Conservation (phyloP, 75 land plant genomes). For the Isoetes taiwanensis region DNA sequence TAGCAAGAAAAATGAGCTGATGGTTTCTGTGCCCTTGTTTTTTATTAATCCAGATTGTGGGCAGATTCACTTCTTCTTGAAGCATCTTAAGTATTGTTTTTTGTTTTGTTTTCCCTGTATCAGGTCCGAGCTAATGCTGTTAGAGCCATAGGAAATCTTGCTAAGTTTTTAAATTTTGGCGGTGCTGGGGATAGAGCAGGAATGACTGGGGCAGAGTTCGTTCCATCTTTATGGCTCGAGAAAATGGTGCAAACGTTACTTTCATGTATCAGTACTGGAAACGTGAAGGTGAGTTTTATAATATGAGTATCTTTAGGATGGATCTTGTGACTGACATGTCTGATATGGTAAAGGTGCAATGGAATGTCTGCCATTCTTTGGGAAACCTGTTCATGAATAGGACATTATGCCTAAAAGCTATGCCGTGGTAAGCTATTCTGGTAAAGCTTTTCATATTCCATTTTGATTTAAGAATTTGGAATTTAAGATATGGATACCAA, state of each 20-base stretch:
- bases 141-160: slow-evolving; percentile 87
- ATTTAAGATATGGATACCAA: background rate
- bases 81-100: no score
- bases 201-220: background rate
- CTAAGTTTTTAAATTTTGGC: slow-evolving; percentile 49
- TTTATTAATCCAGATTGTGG: no score
- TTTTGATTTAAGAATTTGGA: background rate
- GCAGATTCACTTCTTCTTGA: no score
- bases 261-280: slow-evolving; percentile 97
- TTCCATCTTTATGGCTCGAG: slow-evolving; percentile 41
- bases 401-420: slow-evolving; percentile 37
- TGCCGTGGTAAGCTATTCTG: slow-evolving; percentile 49
- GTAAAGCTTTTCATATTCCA: background rate
- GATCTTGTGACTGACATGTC: background rate
- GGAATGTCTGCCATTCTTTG: slow-evolving; percentile 99
- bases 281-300: slow-evolving; percentile 69
- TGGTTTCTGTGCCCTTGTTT: no score
- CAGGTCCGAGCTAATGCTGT: slow-evolving; percentile 98
- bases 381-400: slow-evolving; percentile 77
- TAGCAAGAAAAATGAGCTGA: no score
- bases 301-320: background rate
- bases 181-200: background rate
- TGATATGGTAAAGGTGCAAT: slow-evolving; percentile 55
- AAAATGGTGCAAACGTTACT: slow-evolving; percentile 83
- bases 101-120: no score